Evolutionary conservation across 352 stramenopile genomes (phyloP).

Genomic region (Globisporangium camurandrum): DNA sequence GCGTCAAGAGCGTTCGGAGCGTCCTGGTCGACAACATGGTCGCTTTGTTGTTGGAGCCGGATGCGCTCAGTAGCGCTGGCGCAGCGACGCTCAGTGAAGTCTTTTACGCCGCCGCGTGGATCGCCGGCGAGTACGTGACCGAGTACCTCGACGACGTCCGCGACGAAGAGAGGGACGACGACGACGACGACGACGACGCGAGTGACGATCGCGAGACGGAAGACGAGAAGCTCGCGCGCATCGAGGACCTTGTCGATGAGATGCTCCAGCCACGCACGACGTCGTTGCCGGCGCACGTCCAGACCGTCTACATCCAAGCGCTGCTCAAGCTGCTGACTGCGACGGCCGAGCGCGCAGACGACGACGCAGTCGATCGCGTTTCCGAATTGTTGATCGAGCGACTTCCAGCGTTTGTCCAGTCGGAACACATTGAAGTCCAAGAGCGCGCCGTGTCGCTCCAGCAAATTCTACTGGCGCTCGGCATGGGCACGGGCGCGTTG

Average conservation of each 20-base stretch:
- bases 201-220: slow-evolving; percentile 64
- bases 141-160: slow-evolving; percentile 85
- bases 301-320: slow-evolving; percentile 94
- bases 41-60: slow-evolving; percentile 87
- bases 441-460: slow-evolving; percentile 89
- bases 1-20: slow-evolving; percentile 93
- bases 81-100: slow-evolving; percentile 90
- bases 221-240: slow-evolving; percentile 81
- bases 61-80: slow-evolving; percentile 62
- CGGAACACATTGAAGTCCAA: slow-evolving; percentile 92
- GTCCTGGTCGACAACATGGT: slow-evolving; percentile 95
- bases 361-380: slow-evolving; percentile 79
- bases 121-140: slow-evolving; percentile 96
- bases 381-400: slow-evolving; percentile 79
- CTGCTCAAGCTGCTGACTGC: slow-evolving; percentile 86
- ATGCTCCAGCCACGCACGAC: slow-evolving; percentile 78
- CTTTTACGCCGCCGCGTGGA: slow-evolving; percentile 94
- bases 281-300: slow-evolving; percentile 80
- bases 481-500: slow-evolving; percentile 49
- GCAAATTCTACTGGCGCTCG: slow-evolving; percentile 54
- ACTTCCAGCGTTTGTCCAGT: slow-evolving; percentile 86
- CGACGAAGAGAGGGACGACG: slow-evolving; percentile 67
- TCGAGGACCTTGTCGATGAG: slow-evolving; percentile 73
- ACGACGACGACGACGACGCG: slow-evolving; percentile 70
- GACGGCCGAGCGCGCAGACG: slow-evolving; percentile 63